phyloP scores from a whole-genome alignment of 2,329 filamentous ascomycete species.

The Trichoderma koningiopsis region DNA sequence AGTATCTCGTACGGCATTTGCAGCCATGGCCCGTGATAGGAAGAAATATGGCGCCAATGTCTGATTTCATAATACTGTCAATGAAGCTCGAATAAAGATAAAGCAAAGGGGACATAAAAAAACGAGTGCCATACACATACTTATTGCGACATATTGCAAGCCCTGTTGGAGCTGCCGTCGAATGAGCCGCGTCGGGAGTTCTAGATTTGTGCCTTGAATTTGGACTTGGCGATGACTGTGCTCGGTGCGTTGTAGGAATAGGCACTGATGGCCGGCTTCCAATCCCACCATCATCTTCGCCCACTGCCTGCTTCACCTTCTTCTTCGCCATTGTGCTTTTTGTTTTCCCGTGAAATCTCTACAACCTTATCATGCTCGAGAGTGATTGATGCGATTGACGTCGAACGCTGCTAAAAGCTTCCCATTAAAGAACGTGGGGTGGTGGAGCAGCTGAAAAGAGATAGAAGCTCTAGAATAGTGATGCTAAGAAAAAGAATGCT shows the following conservation, averaged over 20 bases:
- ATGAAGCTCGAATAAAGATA: not conserved
- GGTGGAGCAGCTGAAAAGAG: slow-evolving; percentile 9
- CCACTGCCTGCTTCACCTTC: slow-evolving; percentile 48
- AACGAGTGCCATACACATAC: slow-evolving; percentile 48
- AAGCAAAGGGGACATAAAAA: not conserved
- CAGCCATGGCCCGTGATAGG: slow-evolving; percentile 82
- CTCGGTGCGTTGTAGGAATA: not conserved
- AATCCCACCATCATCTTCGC: slow-evolving; percentile 4
- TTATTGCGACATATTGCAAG: slow-evolving; percentile 62
- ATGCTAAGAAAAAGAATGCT: not conserved
- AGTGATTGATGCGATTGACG: not conserved
- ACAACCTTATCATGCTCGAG: not conserved
- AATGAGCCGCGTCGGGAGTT: slow-evolving; percentile 19
- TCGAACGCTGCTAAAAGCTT: not conserved
- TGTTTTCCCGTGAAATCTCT: not conserved
- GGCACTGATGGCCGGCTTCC: not conserved
- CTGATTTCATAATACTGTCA: slow-evolving; percentile 45
- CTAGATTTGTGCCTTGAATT: slow-evolving; percentile 20
- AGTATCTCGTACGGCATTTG: slow-evolving; percentile 78
- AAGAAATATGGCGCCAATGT: slow-evolving; percentile 84
- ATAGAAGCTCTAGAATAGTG: not conserved
- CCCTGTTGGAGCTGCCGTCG: slow-evolving; percentile 26
- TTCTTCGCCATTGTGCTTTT: slow-evolving; percentile 48
- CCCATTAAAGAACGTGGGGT: not conserved
- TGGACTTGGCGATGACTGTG: slow-evolving; percentile 8